phyloP scores from a whole-genome alignment of 2,329 filamentous ascomycete species.

The Cadophora sp. region DNA sequence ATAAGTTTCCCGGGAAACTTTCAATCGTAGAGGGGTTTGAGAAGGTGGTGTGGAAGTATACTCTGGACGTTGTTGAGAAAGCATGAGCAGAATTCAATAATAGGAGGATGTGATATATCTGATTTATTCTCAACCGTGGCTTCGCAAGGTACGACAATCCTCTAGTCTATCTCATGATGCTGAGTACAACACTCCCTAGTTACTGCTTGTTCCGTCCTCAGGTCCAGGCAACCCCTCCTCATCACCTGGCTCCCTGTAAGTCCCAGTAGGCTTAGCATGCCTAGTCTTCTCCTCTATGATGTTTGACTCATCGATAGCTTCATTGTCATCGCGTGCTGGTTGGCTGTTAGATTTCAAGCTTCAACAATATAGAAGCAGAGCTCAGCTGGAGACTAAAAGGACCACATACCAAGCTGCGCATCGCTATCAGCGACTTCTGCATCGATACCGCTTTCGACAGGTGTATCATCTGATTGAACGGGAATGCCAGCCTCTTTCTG shows the following conservation, averaged over 20 bases:
- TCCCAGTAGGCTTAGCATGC: conserved; percentile 38
- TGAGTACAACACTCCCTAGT: background rate
- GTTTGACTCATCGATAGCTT: conserved; percentile 45
- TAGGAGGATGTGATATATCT: too few relatives aligned
- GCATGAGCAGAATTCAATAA: too few relatives aligned
- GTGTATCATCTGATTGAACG: conserved; percentile 46
- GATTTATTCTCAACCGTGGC: too few relatives aligned
- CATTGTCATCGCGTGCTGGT: conserved; percentile 44
- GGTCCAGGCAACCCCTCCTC: conserved; percentile 38
- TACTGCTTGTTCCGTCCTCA: conserved; percentile 32
- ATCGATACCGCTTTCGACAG: conserved; percentile 46
- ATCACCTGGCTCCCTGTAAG: conserved; percentile 43
- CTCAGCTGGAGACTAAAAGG: too few relatives aligned
- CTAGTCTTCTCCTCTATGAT: conserved; percentile 43
- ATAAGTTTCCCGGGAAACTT: too few relatives aligned
- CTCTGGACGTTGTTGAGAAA: too few relatives aligned
- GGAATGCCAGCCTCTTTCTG: conserved; percentile 41
- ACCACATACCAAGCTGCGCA: conserved; percentile 45
- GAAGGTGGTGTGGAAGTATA: too few relatives aligned
- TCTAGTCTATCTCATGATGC: too few relatives aligned
- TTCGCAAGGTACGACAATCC: too few relatives aligned
- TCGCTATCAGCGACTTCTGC: conserved; percentile 45
- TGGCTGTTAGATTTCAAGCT: background rate
- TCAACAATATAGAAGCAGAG: too few relatives aligned
- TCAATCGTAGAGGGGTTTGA: too few relatives aligned